phyloP scores from a whole-genome alignment of 305 asterid species.

The Fraxinus xanthoxyloides region DNA sequence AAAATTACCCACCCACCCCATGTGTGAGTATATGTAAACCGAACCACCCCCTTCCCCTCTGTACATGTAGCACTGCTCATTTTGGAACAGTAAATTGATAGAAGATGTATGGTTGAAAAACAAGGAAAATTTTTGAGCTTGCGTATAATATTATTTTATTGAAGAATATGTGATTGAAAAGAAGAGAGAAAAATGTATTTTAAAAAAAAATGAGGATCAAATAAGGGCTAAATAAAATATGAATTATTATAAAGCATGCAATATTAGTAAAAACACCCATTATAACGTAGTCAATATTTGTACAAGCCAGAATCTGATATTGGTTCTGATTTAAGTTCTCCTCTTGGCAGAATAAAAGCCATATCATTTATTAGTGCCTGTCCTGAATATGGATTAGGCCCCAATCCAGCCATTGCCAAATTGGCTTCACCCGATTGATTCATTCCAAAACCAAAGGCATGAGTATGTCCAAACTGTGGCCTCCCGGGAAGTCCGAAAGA shows the following conservation, averaged over 20 bases:
- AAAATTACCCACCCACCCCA: too few relatives aligned
- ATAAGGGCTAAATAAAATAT: background rate
- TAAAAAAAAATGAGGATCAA: too few relatives aligned
- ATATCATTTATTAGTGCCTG: slow-evolving; percentile 35
- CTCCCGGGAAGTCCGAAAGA: slow-evolving; percentile 32
- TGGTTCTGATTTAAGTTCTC: slow-evolving; percentile 50
- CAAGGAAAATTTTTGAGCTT: too few relatives aligned
- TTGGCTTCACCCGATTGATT: slow-evolving; percentile 27
- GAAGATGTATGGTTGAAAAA: too few relatives aligned
- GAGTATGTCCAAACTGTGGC: slow-evolving; percentile 38
- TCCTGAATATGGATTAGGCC: slow-evolving; percentile 37
- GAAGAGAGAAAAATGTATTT: too few relatives aligned
- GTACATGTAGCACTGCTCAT: too few relatives aligned
- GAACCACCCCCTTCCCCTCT: too few relatives aligned
- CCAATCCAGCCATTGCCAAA: slow-evolving; percentile 31
- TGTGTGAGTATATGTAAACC: too few relatives aligned
- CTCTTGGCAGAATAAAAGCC: slow-evolving; percentile 47
- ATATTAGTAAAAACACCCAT: background rate
- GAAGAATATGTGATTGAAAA: too few relatives aligned
- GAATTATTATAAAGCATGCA: background rate
- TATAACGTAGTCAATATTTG: background rate
- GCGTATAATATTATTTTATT: too few relatives aligned
- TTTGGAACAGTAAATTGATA: too few relatives aligned
- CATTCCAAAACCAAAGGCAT: slow-evolving; percentile 42
- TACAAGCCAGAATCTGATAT: slow-evolving; percentile 34